Conservation (phyloP, 192 early-diverging fungal species). For the Coemansia furcata region DNA sequence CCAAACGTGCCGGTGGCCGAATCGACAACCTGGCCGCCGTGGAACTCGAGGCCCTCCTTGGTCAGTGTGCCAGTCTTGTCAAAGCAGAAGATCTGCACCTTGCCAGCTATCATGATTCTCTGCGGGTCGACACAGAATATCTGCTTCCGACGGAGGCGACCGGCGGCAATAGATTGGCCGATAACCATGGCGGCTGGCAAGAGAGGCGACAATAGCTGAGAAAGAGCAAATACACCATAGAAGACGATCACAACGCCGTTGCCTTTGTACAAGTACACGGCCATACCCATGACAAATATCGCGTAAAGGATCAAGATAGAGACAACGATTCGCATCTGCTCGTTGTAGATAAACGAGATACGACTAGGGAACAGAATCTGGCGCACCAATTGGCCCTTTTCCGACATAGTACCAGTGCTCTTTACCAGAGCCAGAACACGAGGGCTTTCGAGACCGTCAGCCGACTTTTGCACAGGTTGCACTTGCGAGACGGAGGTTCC, state of each 20-base stretch:
- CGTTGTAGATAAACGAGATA: constrained; percentile 60
- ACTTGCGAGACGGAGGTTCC: constrained; percentile 63
- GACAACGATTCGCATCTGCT: constrained; percentile 62
- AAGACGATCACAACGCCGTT: constrained; percentile 51
- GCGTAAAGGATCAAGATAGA: constrained; percentile 54
- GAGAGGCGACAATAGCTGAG: constrained; percentile 57
- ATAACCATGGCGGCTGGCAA: constrained; percentile 61
- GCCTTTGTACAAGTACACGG: constrained; percentile 39
- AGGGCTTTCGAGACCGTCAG: constrained; percentile 34
- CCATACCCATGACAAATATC: constrained; percentile 27
- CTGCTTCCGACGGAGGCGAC: constrained; percentile 49
- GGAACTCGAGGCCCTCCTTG: constrained; percentile 61
- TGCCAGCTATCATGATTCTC: constrained; percentile 60
- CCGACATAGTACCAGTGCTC: constrained; percentile 52
- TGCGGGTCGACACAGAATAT: constrained; percentile 60
- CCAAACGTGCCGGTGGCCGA: background rate
- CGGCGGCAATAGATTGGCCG: constrained; percentile 56
- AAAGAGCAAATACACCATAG: constrained; percentile 59
- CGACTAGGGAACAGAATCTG: constrained; percentile 60
- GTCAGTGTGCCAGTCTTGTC: constrained; percentile 69
- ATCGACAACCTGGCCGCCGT: constrained; percentile 24
- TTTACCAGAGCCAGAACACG: constrained; percentile 12
- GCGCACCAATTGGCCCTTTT: constrained; percentile 58
- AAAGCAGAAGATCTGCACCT: constrained; percentile 62
- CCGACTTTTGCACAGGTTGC: constrained; percentile 13